These are phyloP conservation scores for Sicyos edulis DNA, from an alignment of 306 rosid species.

Conservation along the genomic window DNA sequence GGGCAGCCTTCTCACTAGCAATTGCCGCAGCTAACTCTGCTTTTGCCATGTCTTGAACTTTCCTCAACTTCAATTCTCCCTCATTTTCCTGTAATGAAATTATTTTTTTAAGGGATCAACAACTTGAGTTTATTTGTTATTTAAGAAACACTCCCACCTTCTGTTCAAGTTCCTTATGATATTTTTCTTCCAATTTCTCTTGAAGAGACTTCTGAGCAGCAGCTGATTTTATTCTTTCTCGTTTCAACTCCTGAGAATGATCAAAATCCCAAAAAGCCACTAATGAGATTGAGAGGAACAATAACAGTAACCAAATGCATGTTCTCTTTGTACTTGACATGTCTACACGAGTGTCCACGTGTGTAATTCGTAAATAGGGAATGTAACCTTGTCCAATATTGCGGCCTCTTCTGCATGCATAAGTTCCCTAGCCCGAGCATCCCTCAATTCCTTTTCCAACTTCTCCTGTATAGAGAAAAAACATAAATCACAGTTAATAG, in stretches of 20 bases:
- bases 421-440: slow-evolving; percentile 79
- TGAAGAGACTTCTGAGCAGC: slow-evolving; percentile 74
- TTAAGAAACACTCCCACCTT: slow-evolving; percentile 38
- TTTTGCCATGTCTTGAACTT: slow-evolving; percentile 61
- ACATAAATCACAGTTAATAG: slow-evolving; percentile 9
- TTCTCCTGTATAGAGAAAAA: slow-evolving; percentile 46
- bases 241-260: slow-evolving; percentile 62
- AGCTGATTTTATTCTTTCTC: slow-evolving; percentile 79
- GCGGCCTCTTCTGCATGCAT: slow-evolving; percentile 94
- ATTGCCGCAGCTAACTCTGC: slow-evolving; percentile 72
- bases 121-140: slow-evolving; percentile 28
- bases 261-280: slow-evolving; percentile 3
- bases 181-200: slow-evolving; percentile 80
- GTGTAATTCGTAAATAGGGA: background rate
- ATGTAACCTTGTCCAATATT: slow-evolving; percentile 71
- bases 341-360: slow-evolving; percentile 4
- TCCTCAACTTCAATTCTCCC: slow-evolving; percentile 44
- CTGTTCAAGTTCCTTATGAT: slow-evolving; percentile 65
- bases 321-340: background rate
- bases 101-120: slow-evolving; percentile 2
- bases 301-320: background rate
- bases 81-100: slow-evolving; percentile 58
- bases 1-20: slow-evolving; percentile 84
- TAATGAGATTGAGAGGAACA: background rate
- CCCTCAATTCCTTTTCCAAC: slow-evolving; percentile 76